These are phyloP conservation scores for Pythium biforme DNA, from an alignment of 352 stramenopile species.

Conservation along the genomic window DNA sequence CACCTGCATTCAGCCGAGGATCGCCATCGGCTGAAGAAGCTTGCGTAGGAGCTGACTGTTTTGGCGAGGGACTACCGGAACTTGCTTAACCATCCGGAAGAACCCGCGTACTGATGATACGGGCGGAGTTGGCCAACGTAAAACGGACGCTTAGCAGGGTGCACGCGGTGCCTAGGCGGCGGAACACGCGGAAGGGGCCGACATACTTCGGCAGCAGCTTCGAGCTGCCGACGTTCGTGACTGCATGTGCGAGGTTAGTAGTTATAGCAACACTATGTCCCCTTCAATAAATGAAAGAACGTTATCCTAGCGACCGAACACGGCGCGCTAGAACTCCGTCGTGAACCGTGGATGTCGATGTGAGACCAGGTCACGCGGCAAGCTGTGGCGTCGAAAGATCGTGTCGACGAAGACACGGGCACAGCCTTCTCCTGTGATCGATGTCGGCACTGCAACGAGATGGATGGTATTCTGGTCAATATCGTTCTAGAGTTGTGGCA, in stretches of 20 bases:
- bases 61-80: background rate
- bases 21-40: background rate
- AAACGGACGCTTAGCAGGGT: slow-evolving; percentile 29
- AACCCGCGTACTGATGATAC: slow-evolving; percentile 16
- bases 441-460: slow-evolving; percentile 6
- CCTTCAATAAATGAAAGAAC: slow-evolving; percentile 10
- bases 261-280: slow-evolving; percentile 17
- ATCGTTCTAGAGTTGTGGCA: too few species aligned
- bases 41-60: background rate
- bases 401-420: slow-evolving; percentile 24
- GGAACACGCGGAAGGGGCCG: slow-evolving; percentile 3
- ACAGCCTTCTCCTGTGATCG: slow-evolving; percentile 17
- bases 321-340: slow-evolving; percentile 15
- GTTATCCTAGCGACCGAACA: too few species aligned
- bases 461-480: too few species aligned
- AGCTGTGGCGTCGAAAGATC: slow-evolving; percentile 20
- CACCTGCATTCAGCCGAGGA: background rate
- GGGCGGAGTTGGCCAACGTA: slow-evolving; percentile 31
- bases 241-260: slow-evolving; percentile 6
- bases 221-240: background rate
- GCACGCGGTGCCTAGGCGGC: slow-evolving; percentile 2
- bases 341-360: slow-evolving; percentile 23
- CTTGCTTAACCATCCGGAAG: slow-evolving; percentile 1
- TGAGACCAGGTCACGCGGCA: slow-evolving; percentile 19
- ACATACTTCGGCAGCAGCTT: slow-evolving; percentile 11